Conservation (phyloP, 202 grass and related monocot genomes). For the Elaeis oleifera region DNA sequence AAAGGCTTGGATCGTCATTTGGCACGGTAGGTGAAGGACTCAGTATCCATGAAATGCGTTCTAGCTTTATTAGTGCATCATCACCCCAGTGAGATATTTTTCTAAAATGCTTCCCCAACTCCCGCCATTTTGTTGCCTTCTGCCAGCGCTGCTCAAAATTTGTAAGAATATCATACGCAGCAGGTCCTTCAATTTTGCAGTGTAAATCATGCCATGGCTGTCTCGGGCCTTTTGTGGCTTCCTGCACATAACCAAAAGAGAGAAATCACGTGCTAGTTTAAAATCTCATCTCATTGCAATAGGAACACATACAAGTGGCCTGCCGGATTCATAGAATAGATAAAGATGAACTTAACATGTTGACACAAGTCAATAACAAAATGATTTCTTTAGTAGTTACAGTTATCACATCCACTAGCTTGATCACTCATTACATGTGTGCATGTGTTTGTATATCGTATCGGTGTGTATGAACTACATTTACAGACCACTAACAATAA, state of each 20-base stretch:
- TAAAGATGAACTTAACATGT: too few species aligned
- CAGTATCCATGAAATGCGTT: conserved; percentile 92
- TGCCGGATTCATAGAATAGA: background rate
- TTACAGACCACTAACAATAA: too few species aligned
- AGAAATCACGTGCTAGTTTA: conserved; percentile 19
- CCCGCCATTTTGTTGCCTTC: conserved; percentile 83
- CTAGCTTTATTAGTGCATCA: conserved; percentile 85
- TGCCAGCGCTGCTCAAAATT: conserved; percentile 96
- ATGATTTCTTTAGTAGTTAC: too few species aligned
- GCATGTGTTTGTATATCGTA: too few species aligned
- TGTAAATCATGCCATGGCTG: conserved; percentile 99
- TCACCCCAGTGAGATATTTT: conserved; percentile 62
- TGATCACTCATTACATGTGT: too few species aligned
- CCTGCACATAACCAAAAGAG: conserved; percentile 27
- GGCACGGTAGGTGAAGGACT: conserved; percentile 57
- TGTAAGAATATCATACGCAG: conserved; percentile 80
- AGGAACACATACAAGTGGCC: conserved; percentile 6
- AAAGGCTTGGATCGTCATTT: conserved; percentile 58
- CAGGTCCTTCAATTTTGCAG: conserved; percentile 89
- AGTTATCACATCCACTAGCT: too few species aligned
- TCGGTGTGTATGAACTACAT: too few species aligned
- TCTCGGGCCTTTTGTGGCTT: conserved; percentile 61
- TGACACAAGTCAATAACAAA: too few species aligned
- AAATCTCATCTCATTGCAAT: background rate
- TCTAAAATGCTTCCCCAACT: conserved; percentile 33